These are phyloP conservation scores for Coriolopsis trogii DNA, from an alignment of 1,284 basidiomycete genomes.

Conservation along the genomic window DNA sequence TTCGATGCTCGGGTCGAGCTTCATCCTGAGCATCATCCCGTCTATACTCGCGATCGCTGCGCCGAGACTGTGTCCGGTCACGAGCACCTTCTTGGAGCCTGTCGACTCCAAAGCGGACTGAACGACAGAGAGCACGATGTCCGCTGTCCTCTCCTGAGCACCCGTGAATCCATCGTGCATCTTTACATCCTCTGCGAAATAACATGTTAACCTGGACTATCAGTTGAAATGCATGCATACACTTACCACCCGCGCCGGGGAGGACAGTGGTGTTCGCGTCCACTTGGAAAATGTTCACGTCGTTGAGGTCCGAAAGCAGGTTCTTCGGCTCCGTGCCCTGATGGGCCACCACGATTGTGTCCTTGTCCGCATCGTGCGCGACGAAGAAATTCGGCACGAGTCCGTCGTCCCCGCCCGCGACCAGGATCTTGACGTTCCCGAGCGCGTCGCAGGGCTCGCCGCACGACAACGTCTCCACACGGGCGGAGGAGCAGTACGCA, in stretches of 20 bases:
- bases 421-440: constrained; percentile 53
- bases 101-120: constrained; percentile 37
- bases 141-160: constrained; percentile 47
- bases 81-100: constrained; percentile 40
- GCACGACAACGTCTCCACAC: constrained; percentile 40
- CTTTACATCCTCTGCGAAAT: constrained; percentile 29
- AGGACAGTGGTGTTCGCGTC: constrained; percentile 42
- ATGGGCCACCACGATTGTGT: constrained; percentile 48
- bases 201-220: too few relatives aligned
- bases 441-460: constrained; percentile 46
- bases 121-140: constrained; percentile 42
- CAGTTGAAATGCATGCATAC: too few relatives aligned
- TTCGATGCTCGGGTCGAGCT: constrained; percentile 27
- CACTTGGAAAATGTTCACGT: constrained; percentile 39
- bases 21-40: constrained; percentile 43
- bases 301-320: constrained; percentile 47
- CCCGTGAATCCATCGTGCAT: constrained; percentile 49
- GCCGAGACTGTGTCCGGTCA: constrained; percentile 41
- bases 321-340: constrained; percentile 47
- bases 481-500: constrained; percentile 41
- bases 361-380: constrained; percentile 40
- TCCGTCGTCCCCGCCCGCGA: constrained; percentile 59
- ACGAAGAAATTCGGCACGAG: constrained; percentile 35
- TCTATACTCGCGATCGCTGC: constrained; percentile 49
- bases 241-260: constrained; percentile 32